phyloP scores from a whole-genome alignment of 768 basidiomycete genomes.

The Russula sp. region DNA sequence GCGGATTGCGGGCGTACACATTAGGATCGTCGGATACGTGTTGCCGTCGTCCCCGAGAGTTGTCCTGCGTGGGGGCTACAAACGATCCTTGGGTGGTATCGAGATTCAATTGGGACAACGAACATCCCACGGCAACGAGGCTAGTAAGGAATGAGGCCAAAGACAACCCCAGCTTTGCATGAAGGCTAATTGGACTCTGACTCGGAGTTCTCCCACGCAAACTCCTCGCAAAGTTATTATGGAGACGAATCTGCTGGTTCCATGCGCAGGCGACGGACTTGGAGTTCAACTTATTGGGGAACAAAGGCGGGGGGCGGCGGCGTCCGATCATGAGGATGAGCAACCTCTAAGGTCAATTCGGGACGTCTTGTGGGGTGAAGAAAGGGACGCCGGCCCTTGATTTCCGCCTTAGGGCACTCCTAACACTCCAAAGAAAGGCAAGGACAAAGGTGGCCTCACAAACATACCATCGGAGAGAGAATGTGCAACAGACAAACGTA shows the following conservation, averaged over 20 bases:
- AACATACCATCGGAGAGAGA: too few species aligned
- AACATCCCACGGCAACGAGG: conserved; percentile 11
- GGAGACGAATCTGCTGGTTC: not conserved
- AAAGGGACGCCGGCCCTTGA: too few species aligned
- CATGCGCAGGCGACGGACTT: not conserved
- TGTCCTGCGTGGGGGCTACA: not conserved
- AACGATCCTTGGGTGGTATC: not conserved
- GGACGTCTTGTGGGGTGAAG: not conserved
- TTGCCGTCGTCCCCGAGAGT: not conserved
- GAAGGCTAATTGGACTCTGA: not conserved
- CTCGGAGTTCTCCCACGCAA: not conserved
- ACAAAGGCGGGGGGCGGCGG: not conserved
- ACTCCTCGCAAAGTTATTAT: not conserved
- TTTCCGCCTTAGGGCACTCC: too few species aligned
- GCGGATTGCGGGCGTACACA: conserved; percentile 1
- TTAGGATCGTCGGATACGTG: not conserved
- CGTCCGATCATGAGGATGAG: not conserved
- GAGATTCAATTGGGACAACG: conserved; percentile 19
- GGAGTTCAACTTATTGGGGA: not conserved
- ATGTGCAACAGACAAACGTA: too few species aligned
- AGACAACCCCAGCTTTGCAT: conserved; percentile 8
- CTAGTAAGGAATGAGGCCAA: conserved; percentile 14
- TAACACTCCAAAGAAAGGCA: too few species aligned
- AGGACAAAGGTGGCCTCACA: too few species aligned
- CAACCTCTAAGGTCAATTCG: not conserved